Percentiles rank a stretch among this genome's conserved stretches.
phyloP scores from a whole-genome alignment of 805 yeast genomes.

The Yarrowia keelungensis region DNA sequence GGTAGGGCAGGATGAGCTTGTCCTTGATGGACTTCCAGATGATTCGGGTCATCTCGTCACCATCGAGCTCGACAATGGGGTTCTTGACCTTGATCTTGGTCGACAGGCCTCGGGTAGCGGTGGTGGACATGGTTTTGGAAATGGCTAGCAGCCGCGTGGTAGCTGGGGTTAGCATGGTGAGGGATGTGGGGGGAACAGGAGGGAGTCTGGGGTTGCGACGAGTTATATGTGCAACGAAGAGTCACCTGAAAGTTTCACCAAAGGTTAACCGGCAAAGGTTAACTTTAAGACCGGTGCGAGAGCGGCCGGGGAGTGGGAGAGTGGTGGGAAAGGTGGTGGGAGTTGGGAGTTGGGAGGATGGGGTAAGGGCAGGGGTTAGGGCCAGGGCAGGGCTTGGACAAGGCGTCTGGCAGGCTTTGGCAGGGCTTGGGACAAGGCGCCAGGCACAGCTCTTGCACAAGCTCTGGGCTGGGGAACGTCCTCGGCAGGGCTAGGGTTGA shows the following conservation, averaged over 20 bases:
- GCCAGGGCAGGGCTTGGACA: too few relatives aligned
- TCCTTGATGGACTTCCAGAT: constrained; percentile 93
- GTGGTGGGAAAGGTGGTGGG: too few relatives aligned
- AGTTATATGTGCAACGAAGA: constrained; percentile 23
- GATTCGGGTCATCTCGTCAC: constrained; percentile 97
- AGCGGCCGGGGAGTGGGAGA: too few relatives aligned
- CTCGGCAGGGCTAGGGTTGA: too few relatives aligned
- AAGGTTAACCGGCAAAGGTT: background rate
- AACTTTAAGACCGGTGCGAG: background rate
- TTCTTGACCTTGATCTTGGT: constrained; percentile 76
- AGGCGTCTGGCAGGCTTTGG: too few relatives aligned
- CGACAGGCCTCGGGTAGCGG: constrained; percentile 39
- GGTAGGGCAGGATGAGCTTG: constrained; percentile 80
- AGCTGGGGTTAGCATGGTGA: constrained; percentile 38
- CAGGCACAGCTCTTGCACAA: too few relatives aligned
- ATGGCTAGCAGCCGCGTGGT: constrained; percentile 36
- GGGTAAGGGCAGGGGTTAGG: too few relatives aligned
- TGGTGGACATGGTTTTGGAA: constrained; percentile 37
- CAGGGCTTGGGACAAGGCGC: too few relatives aligned
- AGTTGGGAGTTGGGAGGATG: too few relatives aligned
- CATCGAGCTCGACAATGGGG: constrained; percentile 97
- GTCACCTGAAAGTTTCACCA: constrained; percentile 18
- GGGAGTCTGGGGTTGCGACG: constrained; percentile 11
- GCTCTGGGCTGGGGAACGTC: too few relatives aligned
- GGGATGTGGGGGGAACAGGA: background rate